Conservation (phyloP, 768 basidiomycete genomes). For the Glaciozyma antarctica region DNA sequence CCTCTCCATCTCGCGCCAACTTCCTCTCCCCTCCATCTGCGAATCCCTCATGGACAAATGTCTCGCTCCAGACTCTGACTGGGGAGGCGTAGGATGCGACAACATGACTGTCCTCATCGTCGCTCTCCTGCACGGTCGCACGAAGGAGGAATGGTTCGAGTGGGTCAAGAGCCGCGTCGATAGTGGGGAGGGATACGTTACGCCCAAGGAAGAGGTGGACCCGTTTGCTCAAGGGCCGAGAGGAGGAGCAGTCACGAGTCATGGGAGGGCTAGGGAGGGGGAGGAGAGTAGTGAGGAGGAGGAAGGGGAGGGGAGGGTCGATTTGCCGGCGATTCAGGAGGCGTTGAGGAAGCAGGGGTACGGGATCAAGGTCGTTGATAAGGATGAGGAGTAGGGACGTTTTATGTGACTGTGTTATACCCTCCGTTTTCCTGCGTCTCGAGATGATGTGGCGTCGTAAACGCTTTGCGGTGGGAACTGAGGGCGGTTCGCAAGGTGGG, state of each 20-base stretch:
- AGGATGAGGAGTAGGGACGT: neutral
- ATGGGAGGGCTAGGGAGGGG: neutral
- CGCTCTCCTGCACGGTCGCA: slow-evolving; percentile 73
- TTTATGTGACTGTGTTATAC: no score
- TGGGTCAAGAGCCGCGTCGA: slow-evolving; percentile 81
- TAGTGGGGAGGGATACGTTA: slow-evolving; percentile 61
- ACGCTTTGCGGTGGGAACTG: no score
- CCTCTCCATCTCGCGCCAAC: slow-evolving; percentile 66
- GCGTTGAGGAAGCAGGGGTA: neutral
- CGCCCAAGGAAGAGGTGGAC: slow-evolving; percentile 64
- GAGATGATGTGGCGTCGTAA: no score
- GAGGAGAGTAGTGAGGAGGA: neutral
- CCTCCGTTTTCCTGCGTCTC: no score
- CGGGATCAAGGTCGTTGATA: neutral
- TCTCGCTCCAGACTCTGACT: slow-evolving; percentile 83
- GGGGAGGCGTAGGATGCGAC: slow-evolving; percentile 93
- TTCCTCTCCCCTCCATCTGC: slow-evolving; percentile 68
- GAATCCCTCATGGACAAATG: slow-evolving; percentile 87
- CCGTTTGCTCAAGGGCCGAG: slow-evolving; percentile 41
- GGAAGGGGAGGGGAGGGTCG: neutral
- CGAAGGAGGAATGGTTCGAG: slow-evolving; percentile 82
- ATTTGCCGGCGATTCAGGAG: neutral
- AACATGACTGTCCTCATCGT: slow-evolving; percentile 96
- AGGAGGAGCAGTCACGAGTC: neutral
- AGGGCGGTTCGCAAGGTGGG: no score